A percentile compares a stretch with the other conserved stretches of the same genome.
Conservation (phyloP, 768 basidiomycete genomes). For the Obba rivulosa region DNA sequence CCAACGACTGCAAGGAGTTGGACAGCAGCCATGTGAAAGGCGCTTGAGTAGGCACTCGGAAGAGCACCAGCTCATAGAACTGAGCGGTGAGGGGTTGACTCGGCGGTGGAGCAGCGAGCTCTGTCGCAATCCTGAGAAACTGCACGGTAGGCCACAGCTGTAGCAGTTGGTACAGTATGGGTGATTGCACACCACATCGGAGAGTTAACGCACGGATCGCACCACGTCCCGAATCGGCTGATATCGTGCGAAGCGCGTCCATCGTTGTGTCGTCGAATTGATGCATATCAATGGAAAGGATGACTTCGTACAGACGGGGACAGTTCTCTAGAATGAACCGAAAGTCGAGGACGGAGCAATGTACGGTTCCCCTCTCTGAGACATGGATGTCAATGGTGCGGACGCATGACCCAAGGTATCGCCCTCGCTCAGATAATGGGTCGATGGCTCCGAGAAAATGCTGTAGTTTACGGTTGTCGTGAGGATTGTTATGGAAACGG, state of each 20-base stretch:
- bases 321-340: constrained; percentile 22
- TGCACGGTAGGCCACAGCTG: constrained; percentile 31
- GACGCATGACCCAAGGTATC: constrained; percentile 7
- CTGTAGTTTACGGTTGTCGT: not conserved
- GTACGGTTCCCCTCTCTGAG: not conserved
- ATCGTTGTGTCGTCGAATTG: constrained; percentile 20
- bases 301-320: constrained; percentile 30
- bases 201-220: constrained; percentile 30
- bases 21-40: constrained; percentile 37
- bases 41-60: constrained; percentile 26
- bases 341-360: constrained; percentile 6
- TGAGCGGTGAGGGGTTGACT: constrained; percentile 13
- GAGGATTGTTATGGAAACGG: not conserved
- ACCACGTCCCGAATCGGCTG: constrained; percentile 11
- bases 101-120: constrained; percentile 31
- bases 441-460: constrained; percentile 6
- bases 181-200: constrained; percentile 35
- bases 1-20: constrained; percentile 28
- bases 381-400: constrained; percentile 15
- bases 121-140: constrained; percentile 34
- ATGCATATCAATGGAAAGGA: constrained; percentile 21
- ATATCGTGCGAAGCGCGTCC: constrained; percentile 21
- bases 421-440: constrained; percentile 4
- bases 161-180: constrained; percentile 38
- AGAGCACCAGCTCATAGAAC: constrained; percentile 38